Percentiles rank a stretch among this genome's conserved stretches.
Conservation (phyloP, 2,329 filamentous ascomycete genomes). For the Botrytis elliptica region DNA sequence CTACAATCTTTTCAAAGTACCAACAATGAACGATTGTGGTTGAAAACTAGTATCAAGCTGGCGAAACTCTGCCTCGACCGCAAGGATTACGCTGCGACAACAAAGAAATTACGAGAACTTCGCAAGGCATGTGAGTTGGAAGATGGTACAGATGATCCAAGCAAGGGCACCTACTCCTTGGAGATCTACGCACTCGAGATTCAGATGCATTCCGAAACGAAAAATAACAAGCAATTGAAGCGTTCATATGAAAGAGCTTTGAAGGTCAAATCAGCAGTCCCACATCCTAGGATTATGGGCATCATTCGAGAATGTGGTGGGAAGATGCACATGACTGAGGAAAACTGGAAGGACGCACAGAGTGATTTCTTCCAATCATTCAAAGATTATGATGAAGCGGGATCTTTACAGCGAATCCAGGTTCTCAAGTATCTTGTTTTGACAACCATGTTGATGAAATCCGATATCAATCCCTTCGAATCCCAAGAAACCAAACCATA, state of each 20-base stretch:
- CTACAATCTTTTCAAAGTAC: conserved; percentile 94
- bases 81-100: conserved; percentile 79
- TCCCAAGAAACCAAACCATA: conserved; percentile 99
- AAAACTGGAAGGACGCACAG: conserved; percentile 97
- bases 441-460: conserved; percentile 98
- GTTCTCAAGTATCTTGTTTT: conserved; percentile 96
- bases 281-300: conserved; percentile 98
- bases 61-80: conserved; percentile 87
- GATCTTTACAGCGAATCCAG: conserved; percentile 92
- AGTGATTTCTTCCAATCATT: conserved; percentile 99
- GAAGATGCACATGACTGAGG: conserved; percentile 99
- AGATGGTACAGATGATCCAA: conserved; percentile 86
- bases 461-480: conserved; percentile 97
- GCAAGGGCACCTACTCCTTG: conserved; percentile 92
- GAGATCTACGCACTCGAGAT: conserved; percentile 98
- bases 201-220: conserved; percentile 95
- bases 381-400: conserved; percentile 97
- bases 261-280: conserved; percentile 91
- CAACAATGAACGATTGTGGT: conserved; percentile 94
- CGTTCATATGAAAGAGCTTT: conserved; percentile 87
- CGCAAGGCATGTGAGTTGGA: conserved; percentile 84
- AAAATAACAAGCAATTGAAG: conserved; percentile 97
- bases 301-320: conserved; percentile 98
- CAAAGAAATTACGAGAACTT: conserved; percentile 81
- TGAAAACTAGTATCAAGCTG: conserved; percentile 98